These are phyloP conservation scores for Curvularia eragrostidis DNA, from an alignment of 2,329 filamentous ascomycete genomes.

Conservation along the genomic window DNA sequence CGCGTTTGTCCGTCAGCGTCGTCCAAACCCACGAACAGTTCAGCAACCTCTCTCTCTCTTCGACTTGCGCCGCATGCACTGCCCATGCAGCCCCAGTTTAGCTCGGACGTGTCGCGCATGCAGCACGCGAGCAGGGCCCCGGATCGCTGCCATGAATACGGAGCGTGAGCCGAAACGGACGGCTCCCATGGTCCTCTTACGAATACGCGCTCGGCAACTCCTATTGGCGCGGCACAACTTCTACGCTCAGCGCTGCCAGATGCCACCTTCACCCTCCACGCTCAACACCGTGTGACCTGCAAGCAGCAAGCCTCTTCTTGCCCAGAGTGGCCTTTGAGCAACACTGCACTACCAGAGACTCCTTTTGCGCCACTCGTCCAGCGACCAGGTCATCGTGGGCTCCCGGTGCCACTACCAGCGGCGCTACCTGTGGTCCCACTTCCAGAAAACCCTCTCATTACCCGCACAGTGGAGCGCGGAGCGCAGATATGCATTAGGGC, in stretches of 20 bases:
- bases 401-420: constrained; percentile 7
- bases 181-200: constrained; percentile 2
- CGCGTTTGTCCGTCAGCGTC: constrained; percentile 3
- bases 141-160: constrained; percentile 14
- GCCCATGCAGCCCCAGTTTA: constrained; percentile 4
- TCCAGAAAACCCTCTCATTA: constrained; percentile 23
- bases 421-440: too few species aligned
- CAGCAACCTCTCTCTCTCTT: background rate
- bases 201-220: constrained; percentile 20
- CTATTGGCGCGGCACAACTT: constrained; percentile 20
- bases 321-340: constrained; percentile 1
- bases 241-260: background rate
- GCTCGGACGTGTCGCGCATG: constrained; percentile 1
- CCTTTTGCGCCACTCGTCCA: background rate
- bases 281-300: constrained; percentile 5
- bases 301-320: background rate
- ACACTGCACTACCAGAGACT: background rate
- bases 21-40: background rate
- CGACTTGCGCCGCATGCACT: background rate
- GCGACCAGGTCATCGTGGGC: constrained; percentile 10
- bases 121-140: constrained; percentile 16
- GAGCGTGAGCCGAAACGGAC: constrained; percentile 13
- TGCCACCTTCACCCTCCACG: constrained; percentile 15
- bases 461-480: constrained; percentile 15
- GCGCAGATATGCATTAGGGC: constrained; percentile 10